Evolutionary conservation across 2,329 filamentous ascomycete species (phyloP).

Genomic region (Aspergillus sp.): DNA sequence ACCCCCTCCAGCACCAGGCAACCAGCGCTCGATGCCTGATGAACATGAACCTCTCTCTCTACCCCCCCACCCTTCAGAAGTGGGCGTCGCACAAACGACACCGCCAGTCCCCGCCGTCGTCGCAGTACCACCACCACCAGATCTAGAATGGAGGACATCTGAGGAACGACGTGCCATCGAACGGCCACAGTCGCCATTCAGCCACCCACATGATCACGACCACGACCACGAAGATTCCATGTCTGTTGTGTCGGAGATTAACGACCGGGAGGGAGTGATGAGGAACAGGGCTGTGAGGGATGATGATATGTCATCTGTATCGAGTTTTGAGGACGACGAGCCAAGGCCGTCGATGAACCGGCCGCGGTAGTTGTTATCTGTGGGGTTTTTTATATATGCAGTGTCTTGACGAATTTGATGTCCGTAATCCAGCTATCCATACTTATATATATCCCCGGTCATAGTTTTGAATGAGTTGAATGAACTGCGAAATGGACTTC

Average conservation of each 20-base stretch:
- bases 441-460: too few species aligned
- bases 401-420: too few species aligned
- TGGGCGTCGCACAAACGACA: background rate
- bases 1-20: background rate
- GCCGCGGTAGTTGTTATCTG: background rate
- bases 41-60: background rate
- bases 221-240: slow-evolving; percentile 8
- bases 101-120: background rate
- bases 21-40: background rate
- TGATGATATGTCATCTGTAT: slow-evolving; percentile 35
- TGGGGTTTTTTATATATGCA: too few species aligned
- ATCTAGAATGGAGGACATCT: slow-evolving; percentile 8
- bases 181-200: slow-evolving; percentile 24
- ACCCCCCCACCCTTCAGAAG: background rate
- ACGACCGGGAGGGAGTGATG: slow-evolving; percentile 5
- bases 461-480: background rate
- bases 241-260: slow-evolving; percentile 28
- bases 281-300: slow-evolving; percentile 16
- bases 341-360: background rate
- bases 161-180: background rate
- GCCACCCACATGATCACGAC: slow-evolving; percentile 23
- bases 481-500: background rate
- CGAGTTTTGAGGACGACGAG: slow-evolving; percentile 28
- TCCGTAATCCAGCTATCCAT: too few species aligned
- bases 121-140: background rate